Conservation (phyloP, 2,329 filamentous ascomycete genomes). For the Westerdykella sp. region DNA sequence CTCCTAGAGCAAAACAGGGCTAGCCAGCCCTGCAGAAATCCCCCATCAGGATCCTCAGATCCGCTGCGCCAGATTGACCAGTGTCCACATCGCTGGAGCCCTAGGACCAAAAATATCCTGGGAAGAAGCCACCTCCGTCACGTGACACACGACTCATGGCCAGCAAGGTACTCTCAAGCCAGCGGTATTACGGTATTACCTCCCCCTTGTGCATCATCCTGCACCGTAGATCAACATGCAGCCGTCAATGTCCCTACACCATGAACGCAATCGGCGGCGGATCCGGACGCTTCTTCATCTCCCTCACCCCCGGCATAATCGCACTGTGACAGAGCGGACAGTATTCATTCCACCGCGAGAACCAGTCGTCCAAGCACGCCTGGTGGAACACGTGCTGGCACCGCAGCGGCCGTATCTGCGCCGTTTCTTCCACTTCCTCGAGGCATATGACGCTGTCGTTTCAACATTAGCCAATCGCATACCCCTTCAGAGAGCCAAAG, state of each 20-base stretch:
- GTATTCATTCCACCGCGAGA: constrained; percentile 31
- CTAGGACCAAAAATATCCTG: no score
- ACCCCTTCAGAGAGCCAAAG: not conserved
- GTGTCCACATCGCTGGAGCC: no score
- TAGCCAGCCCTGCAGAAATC: no score
- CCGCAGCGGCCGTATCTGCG: constrained; percentile 30
- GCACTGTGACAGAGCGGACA: constrained; percentile 36
- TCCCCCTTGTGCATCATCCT: no score
- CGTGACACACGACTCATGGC: no score
- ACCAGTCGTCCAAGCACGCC: constrained; percentile 36
- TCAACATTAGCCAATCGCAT: constrained; percentile 3
- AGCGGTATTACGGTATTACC: no score
- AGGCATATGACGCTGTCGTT: constrained; percentile 32
- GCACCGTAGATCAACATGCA: not conserved
- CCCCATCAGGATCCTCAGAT: no score
- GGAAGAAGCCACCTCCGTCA: no score
- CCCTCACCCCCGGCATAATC: constrained; percentile 25
- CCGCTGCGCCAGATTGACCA: no score
- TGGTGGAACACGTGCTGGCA: constrained; percentile 36
- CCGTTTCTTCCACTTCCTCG: constrained; percentile 27
- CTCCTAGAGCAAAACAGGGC: no score
- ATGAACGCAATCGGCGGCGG: constrained; percentile 18
- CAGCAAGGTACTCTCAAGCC: no score
- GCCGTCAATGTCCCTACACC: constrained; percentile 11
- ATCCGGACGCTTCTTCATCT: constrained; percentile 5